Percentiles rank a stretch among this genome's conserved stretches.
Conservation (phyloP, 2,329 filamentous ascomycete species). For the Tolypocladium pustulatum region DNA sequence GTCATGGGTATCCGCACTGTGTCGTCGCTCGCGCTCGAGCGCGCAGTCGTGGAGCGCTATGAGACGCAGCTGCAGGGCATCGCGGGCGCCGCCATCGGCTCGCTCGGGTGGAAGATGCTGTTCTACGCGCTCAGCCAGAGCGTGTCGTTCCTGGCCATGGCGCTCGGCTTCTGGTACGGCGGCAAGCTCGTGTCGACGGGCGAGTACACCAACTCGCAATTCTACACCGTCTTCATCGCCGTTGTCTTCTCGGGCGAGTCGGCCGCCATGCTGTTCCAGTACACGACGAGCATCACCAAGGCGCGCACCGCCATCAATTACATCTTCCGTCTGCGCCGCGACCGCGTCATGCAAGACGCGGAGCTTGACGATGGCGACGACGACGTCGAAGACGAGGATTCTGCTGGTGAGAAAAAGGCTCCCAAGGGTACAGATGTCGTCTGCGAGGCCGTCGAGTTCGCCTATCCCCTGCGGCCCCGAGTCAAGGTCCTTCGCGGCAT, state of each 20-base stretch:
- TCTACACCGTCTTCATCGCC: conserved; percentile 41
- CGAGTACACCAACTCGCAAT: conserved; percentile 36
- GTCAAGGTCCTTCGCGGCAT: conserved; percentile 26
- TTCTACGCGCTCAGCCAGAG: conserved; percentile 31
- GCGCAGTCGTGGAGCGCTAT: conserved; percentile 27
- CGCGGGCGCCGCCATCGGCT: conserved; percentile 16
- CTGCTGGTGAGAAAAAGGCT: neutral
- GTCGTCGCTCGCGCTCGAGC: conserved; percentile 35
- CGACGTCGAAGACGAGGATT: conserved; percentile 4
- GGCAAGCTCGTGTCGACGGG: conserved; percentile 27
- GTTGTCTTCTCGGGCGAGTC: conserved; percentile 35
- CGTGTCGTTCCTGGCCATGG: conserved; percentile 26
- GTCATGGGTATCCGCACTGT: conserved; percentile 38
- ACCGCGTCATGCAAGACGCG: conserved; percentile 18
- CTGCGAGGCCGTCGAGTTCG: conserved; percentile 44
- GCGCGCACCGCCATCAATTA: conserved; percentile 37
- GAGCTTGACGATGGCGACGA: conserved; percentile 12
- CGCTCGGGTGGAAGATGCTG: conserved; percentile 26
- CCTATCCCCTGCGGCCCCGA: conserved; percentile 37
- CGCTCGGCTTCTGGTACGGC: conserved; percentile 30
- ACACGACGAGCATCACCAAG: conserved; percentile 41
- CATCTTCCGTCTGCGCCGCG: conserved; percentile 29
- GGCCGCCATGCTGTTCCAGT: conserved; percentile 31
- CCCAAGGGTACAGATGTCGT: conserved; percentile 25
- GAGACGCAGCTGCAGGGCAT: conserved; percentile 17